phyloP scores from a whole-genome alignment of 2,329 filamentous ascomycete species.

The Ophiostoma himal-ulmi region DNA sequence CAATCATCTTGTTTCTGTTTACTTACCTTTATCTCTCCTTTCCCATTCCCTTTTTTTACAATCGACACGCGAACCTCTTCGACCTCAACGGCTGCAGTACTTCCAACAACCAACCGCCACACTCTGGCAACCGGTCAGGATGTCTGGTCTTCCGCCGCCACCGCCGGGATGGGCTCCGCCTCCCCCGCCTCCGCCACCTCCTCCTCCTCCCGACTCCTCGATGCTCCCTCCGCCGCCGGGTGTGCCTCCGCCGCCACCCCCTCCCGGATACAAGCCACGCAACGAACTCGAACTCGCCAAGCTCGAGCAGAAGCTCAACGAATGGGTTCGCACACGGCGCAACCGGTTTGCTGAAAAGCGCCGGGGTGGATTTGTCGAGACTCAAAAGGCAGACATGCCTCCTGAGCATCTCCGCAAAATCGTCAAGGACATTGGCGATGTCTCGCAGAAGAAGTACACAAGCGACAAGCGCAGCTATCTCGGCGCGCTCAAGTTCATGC shows the following conservation, averaged over 20 bases:
- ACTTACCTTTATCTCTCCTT: background rate
- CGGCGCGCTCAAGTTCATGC: conserved; percentile 98
- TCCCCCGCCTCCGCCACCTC: conserved; percentile 38
- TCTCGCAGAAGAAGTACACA: conserved; percentile 98
- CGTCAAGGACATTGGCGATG: conserved; percentile 96
- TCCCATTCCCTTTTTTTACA: background rate
- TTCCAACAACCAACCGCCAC: background rate
- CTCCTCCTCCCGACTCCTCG: conserved; percentile 35
- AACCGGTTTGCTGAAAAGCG: conserved; percentile 96
- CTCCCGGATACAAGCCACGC: conserved; percentile 70
- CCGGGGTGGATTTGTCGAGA: conserved; percentile 93
- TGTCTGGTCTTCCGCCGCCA: conserved; percentile 38
- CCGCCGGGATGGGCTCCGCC: conserved; percentile 53
- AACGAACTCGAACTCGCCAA: conserved; percentile 83
- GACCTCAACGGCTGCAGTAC: conserved; percentile 1
- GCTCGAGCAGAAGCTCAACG: conserved; percentile 97
- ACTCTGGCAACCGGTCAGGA: conserved; percentile 12
- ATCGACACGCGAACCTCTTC: background rate
- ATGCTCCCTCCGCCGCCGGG: conserved; percentile 51
- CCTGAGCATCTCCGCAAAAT: conserved; percentile 98
- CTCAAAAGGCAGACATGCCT: conserved; percentile 97
- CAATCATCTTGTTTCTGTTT: background rate
- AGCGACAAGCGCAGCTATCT: conserved; percentile 97
- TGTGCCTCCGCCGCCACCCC: conserved; percentile 62
- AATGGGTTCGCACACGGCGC: conserved; percentile 89